Conservation (phyloP, 331 rosid species). For the Acacia concinna region DNA sequence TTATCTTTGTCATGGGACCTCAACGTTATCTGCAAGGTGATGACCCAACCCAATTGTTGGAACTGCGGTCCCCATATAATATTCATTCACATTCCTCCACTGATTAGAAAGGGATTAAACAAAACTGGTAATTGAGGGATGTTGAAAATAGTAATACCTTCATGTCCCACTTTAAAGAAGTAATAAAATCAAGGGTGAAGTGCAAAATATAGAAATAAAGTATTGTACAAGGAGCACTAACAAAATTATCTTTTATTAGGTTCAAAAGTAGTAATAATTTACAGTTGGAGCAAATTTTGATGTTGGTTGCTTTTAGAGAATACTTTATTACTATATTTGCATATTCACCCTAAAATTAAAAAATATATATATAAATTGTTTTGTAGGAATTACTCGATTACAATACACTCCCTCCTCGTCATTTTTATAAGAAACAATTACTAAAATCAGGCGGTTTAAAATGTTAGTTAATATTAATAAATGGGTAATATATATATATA, state of each 20-base stretch:
- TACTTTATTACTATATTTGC: no score
- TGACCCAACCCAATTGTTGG: not conserved
- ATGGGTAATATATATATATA: no score
- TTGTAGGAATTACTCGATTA: not conserved
- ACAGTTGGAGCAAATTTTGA: no score
- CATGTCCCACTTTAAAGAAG: not conserved
- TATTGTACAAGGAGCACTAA: no score
- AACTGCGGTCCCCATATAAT: not conserved
- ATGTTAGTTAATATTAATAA: no score
- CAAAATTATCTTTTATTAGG: no score
- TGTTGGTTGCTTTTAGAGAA: no score
- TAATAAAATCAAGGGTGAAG: not conserved
- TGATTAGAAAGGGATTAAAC: not conserved
- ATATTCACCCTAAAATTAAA: not conserved
- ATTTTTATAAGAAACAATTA: no score
- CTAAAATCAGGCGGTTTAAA: no score
- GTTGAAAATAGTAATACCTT: not conserved
- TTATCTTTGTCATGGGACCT: conserved; percentile 40
- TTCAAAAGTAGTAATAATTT: no score
- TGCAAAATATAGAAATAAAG: no score
- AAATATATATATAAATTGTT: not conserved
- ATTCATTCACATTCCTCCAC: not conserved
- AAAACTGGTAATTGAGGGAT: not conserved
- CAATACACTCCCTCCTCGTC: not conserved
- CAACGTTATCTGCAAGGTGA: not conserved